A percentile compares a stretch with the other conserved stretches of the same genome.
phyloP scores from a whole-genome alignment of 805 yeast genomes.

The Candida xiaguanensis region DNA sequence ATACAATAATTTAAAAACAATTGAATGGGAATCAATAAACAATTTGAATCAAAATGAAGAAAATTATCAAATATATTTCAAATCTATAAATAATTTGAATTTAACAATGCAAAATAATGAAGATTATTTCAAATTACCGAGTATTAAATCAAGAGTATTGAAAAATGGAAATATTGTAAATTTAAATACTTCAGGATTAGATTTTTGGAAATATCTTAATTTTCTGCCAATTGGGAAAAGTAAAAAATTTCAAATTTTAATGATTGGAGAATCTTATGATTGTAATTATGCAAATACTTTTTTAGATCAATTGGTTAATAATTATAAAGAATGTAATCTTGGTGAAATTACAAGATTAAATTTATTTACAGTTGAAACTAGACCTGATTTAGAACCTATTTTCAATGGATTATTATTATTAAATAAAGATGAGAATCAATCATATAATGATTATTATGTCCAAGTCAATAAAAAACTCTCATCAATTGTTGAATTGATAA shows the following conservation, averaged over 20 bases:
- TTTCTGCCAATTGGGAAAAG: conserved; percentile 49
- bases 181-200: conserved; percentile 41
- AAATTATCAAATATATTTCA: conserved; percentile 19
- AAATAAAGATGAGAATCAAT: conserved; percentile 17
- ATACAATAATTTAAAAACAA: conserved; percentile 17
- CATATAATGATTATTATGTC: conserved; percentile 26
- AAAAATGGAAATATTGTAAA: conserved; percentile 43
- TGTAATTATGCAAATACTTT: conserved; percentile 31
- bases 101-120: conserved; percentile 8
- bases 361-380: conserved; percentile 22
- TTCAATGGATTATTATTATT: conserved; percentile 25
- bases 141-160: conserved; percentile 23
- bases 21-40: conserved; percentile 36
- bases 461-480: conserved; percentile 26
- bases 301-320: conserved; percentile 36
- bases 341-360: conserved; percentile 41
- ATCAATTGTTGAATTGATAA: conserved; percentile 33
- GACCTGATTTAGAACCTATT: conserved; percentile 27
- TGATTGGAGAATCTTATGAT: conserved; percentile 35
- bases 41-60: conserved; percentile 15
- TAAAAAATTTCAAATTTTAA: conserved; percentile 50
- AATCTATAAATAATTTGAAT: conserved; percentile 14
- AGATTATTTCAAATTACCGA: conserved; percentile 24
- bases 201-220: conserved; percentile 56
- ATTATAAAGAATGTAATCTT: conserved; percentile 46